Evolutionary conservation across 2,329 filamentous ascomycete species (phyloP).

Genomic region (Penicillium palitans): DNA sequence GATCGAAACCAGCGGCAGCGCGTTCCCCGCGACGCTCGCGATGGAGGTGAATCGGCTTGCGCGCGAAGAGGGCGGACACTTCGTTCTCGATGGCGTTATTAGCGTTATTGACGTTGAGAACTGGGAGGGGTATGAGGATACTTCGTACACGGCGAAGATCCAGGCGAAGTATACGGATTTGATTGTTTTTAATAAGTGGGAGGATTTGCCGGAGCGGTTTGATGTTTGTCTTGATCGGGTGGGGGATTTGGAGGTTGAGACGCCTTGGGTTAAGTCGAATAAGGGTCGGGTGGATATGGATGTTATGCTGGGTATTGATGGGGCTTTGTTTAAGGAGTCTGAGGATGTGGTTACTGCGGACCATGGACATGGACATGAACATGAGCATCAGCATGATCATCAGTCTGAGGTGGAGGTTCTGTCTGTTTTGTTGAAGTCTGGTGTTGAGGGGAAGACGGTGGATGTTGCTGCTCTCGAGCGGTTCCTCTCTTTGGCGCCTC

Average conservation of each 20-base stretch:
- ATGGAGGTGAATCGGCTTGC: slow-evolving; percentile 84
- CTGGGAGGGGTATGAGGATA: slow-evolving; percentile 90
- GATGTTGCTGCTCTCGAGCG: slow-evolving; percentile 61
- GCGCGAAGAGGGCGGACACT: slow-evolving; percentile 60
- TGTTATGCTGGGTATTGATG: slow-evolving; percentile 84
- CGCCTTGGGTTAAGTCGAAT: slow-evolving; percentile 80
- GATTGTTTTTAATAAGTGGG: slow-evolving; percentile 93
- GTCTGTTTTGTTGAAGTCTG: slow-evolving; percentile 67
- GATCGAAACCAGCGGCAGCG: slow-evolving; percentile 87
- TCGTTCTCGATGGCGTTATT: slow-evolving; percentile 81
- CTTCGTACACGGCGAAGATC: slow-evolving; percentile 80
- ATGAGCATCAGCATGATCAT: slow-evolving; percentile 57
- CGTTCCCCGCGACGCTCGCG: slow-evolving; percentile 83
- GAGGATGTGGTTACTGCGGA: slow-evolving; percentile 40
- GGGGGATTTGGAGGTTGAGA: slow-evolving; percentile 76
- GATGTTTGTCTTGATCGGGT: slow-evolving; percentile 77
- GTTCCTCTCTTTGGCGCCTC: slow-evolving; percentile 72
- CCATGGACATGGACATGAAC: slow-evolving; percentile 19
- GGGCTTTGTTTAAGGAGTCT: slow-evolving; percentile 59
- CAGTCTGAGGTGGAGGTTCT: slow-evolving; percentile 87
- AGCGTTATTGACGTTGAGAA: slow-evolving; percentile 94
- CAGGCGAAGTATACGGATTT: slow-evolving; percentile 89
- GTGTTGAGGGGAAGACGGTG: slow-evolving; percentile 47
- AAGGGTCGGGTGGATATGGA: slow-evolving; percentile 75
- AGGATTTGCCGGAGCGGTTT: slow-evolving; percentile 70